Conservation (phyloP, 2,329 filamentous ascomycete species). For the Ophiocordyceps sinensis region DNA sequence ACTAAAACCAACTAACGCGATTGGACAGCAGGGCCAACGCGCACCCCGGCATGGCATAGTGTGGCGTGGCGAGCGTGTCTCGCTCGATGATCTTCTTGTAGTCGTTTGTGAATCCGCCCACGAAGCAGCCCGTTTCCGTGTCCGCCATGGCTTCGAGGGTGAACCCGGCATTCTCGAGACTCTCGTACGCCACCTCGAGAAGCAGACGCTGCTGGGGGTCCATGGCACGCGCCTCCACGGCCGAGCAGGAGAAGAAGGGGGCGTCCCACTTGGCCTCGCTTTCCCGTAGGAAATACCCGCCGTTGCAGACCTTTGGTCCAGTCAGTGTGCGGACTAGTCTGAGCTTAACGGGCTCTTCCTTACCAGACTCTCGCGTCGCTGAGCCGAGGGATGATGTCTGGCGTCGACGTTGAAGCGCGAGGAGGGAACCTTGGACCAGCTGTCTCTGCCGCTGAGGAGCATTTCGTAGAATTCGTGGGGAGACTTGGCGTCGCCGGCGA, state of each 20-base stretch:
- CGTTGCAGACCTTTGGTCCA: neutral
- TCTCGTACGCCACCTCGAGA: constrained; percentile 1
- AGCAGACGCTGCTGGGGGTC: neutral
- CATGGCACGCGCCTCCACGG: neutral
- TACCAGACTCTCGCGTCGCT: neutral
- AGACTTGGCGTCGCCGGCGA: constrained; percentile 8
- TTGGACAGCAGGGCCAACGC: neutral
- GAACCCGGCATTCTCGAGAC: neutral
- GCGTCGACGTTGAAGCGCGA: neutral
- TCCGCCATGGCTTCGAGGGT: neutral
- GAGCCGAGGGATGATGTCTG: neutral
- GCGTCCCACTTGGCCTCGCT: constrained; percentile 2
- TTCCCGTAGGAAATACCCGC: constrained; percentile 1
- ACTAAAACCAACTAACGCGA: constrained; percentile 1
- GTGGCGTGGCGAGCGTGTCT: neutral
- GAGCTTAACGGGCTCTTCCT: neutral
- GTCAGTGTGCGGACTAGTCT: neutral
- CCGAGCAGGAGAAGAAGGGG: neutral
- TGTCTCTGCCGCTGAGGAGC: neutral
- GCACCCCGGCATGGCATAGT: neutral
- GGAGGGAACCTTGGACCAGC: neutral
- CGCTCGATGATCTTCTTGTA: neutral
- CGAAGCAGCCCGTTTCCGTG: neutral
- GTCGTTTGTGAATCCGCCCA: neutral
- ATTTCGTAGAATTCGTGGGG: constrained; percentile 8